phyloP scores from a whole-genome alignment of 2,329 filamentous ascomycete genomes.

The Cladosporium velox region DNA sequence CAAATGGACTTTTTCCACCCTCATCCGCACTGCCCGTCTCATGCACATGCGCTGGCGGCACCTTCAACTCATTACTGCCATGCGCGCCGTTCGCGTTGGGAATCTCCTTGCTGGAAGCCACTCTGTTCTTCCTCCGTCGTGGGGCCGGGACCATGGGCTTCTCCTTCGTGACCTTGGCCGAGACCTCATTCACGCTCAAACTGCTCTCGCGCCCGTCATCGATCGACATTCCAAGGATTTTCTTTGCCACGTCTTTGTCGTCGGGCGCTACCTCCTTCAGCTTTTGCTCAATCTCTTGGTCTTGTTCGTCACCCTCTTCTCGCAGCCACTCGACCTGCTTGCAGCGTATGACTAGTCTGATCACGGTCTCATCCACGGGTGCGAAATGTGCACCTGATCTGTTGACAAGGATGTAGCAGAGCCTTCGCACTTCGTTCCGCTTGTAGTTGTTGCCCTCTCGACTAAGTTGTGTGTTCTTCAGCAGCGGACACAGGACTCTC shows the following conservation, averaged over 20 bases:
- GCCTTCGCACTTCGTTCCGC: conserved; percentile 74
- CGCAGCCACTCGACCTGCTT: conserved; percentile 42
- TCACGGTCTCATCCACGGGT: conserved; percentile 76
- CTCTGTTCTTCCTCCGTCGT: conserved; percentile 56
- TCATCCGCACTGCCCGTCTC: conserved; percentile 9
- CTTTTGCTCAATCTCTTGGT: conserved; percentile 32
- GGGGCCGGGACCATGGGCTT: conserved; percentile 82
- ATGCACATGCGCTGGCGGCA: conserved; percentile 9
- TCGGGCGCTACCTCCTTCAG: conserved; percentile 32
- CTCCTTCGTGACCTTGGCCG: conserved; percentile 69
- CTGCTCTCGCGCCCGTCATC: conserved; percentile 69
- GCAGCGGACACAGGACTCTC: conserved; percentile 83
- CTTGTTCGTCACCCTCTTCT: conserved; percentile 37
- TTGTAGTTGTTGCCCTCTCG: conserved; percentile 84
- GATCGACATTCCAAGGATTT: conserved; percentile 71
- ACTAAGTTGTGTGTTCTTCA: conserved; percentile 88
- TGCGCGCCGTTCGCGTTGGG: conserved; percentile 11
- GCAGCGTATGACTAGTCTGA: conserved; percentile 76
- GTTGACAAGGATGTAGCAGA: conserved; percentile 67
- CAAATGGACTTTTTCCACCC: conserved; percentile 20
- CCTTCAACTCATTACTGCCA: conserved; percentile 14
- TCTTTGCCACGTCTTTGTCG: conserved; percentile 45
- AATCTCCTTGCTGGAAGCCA: conserved; percentile 11
- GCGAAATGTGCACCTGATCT: conserved; percentile 65
- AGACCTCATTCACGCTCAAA: conserved; percentile 73